Conservation (phyloP, 1,139 yeast species). For the Debaryomycetaceae sp. region DNA sequence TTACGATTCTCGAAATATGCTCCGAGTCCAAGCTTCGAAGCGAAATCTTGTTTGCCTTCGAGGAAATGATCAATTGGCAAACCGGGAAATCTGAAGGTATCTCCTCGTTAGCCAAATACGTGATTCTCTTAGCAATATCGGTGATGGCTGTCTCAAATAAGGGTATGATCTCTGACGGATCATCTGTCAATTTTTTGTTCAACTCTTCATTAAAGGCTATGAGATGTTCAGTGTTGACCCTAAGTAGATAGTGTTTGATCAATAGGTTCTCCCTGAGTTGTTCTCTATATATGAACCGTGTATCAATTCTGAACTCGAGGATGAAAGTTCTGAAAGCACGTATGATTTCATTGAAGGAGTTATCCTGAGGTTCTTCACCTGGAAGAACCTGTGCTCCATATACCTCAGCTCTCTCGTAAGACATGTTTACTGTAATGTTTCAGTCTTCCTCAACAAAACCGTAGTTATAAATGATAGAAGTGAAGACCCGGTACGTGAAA, state of each 20-base stretch:
- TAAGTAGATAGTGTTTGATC: constrained; percentile 67
- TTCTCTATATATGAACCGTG: constrained; percentile 85
- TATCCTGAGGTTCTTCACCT: constrained; percentile 68
- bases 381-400: constrained; percentile 85
- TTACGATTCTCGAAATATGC: constrained; percentile 83
- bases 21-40: constrained; percentile 84
- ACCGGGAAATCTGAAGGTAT: constrained; percentile 62
- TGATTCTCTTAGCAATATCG: constrained; percentile 82
- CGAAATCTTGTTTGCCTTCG: constrained; percentile 69
- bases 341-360: constrained; percentile 70
- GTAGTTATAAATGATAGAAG: neutral
- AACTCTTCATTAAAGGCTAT: constrained; percentile 86
- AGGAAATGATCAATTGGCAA: constrained; percentile 77
- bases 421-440: constrained; percentile 32
- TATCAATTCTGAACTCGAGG: constrained; percentile 78
- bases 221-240: constrained; percentile 80
- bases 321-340: constrained; percentile 79
- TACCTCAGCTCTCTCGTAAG: constrained; percentile 78
- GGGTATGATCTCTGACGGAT: constrained; percentile 87
- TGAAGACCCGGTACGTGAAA: neutral
- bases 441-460: neutral
- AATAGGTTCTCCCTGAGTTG: constrained; percentile 85
- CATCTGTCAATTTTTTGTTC: constrained; percentile 78
- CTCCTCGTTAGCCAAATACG: constrained; percentile 55
- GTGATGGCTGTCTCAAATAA: constrained; percentile 87